These are phyloP conservation scores for Chaetomium strumarium DNA, from an alignment of 2,329 filamentous ascomycete genomes.

Conservation along the genomic window DNA sequence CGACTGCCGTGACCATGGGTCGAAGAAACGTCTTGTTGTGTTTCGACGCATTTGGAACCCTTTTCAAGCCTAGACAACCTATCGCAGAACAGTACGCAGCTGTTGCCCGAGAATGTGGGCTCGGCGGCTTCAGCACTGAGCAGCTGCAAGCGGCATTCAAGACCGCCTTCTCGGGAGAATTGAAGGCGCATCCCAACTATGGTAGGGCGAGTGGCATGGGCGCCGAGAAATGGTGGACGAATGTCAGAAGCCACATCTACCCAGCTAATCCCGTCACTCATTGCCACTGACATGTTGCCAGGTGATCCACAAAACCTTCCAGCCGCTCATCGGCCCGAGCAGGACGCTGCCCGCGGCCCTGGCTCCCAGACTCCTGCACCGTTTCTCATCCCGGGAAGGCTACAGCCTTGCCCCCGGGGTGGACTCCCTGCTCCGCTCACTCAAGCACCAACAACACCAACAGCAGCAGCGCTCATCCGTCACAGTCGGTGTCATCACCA, in stretches of 20 bases:
- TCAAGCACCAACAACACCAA: neutral
- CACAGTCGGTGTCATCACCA: constrained; percentile 54
- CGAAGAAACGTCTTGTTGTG: constrained; percentile 47
- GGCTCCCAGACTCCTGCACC: constrained; percentile 41
- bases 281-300: constrained; percentile 21
- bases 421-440: neutral
- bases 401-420: constrained; percentile 46
- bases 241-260: constrained; percentile 34
- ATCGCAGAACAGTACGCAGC: constrained; percentile 50
- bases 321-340: constrained; percentile 30
- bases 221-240: constrained; percentile 53
- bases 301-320: constrained; percentile 52
- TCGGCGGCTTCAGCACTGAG: constrained; percentile 37
- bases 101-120: constrained; percentile 45
- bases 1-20: neutral
- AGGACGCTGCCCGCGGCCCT: constrained; percentile 38
- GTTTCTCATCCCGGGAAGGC: constrained; percentile 48
- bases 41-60: constrained; percentile 61
- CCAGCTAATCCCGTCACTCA: neutral
- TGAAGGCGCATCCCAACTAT: constrained; percentile 50
- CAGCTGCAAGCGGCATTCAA: constrained; percentile 33
- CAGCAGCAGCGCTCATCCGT: constrained; percentile 24
- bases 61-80: constrained; percentile 47
- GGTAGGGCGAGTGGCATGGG: constrained; percentile 47
- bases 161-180: constrained; percentile 43